These are phyloP conservation scores for Lagerstroemia speciosa DNA, from an alignment of 345 rosid species.

Conservation along the genomic window DNA sequence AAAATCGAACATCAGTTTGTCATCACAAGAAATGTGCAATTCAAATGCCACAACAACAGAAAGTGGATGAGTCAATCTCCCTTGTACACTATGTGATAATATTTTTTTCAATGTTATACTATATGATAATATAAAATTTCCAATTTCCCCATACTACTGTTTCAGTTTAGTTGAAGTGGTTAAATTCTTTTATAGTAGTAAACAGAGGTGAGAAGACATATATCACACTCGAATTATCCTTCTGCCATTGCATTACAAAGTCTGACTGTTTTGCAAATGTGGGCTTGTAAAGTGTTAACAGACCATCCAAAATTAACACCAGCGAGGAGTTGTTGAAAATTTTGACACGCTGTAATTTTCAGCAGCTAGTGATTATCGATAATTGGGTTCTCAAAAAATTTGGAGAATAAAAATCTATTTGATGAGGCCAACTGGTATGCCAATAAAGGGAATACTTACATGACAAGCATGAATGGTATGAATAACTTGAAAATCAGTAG, in stretches of 20 bases:
- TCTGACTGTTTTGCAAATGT: neutral
- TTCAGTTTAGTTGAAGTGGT: neutral
- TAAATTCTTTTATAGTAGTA: neutral
- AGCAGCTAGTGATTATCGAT: neutral
- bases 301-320: neutral
- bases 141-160: neutral
- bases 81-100: neutral
- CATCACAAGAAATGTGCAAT: constrained; percentile 1
- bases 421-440: neutral
- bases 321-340: neutral
- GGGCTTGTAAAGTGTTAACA: neutral
- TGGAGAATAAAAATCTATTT: neutral
- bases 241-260: neutral
- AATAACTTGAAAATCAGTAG: constrained; percentile 89
- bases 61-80: neutral
- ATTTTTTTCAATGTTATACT: too few relatives aligned
- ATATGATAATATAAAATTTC: neutral
- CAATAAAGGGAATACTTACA: constrained; percentile 43
- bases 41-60: neutral
- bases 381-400: neutral
- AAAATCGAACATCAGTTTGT: neutral
- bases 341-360: neutral
- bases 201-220: neutral
- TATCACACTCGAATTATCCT: neutral
- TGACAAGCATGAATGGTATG: constrained; percentile 92